A percentile compares a stretch with the other conserved stretches of the same genome.
These are phyloP conservation scores for Alliaria petiolata DNA, from an alignment of 345 rosid species.

Conservation along the genomic window DNA sequence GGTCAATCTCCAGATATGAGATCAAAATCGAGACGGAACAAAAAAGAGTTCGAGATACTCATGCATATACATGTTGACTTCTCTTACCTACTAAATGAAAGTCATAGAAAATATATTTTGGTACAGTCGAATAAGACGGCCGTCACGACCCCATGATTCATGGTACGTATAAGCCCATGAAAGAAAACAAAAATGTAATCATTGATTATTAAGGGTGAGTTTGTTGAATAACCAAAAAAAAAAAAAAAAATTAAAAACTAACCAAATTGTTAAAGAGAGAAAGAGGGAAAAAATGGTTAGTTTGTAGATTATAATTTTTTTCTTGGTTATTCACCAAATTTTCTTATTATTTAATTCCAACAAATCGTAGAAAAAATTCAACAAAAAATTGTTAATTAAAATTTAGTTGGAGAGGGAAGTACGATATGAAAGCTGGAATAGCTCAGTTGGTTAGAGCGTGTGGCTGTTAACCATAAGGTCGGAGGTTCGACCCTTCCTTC, in stretches of 20 bases:
- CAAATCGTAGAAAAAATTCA: background rate
- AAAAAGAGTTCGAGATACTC: background rate
- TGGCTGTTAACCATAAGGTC: conserved; percentile 91
- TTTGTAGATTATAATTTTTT: too few species aligned
- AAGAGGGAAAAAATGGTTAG: too few species aligned
- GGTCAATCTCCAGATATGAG: conserved; percentile 16
- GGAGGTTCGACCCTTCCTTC: conserved; percentile 75
- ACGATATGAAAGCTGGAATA: conserved; percentile 43
- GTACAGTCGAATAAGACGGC: background rate
- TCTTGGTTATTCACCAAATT: too few species aligned
- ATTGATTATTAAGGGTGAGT: too few species aligned
- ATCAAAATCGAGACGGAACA: conserved; percentile 8
- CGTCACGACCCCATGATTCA: background rate
- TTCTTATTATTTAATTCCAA: background rate
- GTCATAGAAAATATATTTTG: background rate
- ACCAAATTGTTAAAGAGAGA: too few species aligned
- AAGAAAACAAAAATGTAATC: background rate
- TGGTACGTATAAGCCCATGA: background rate
- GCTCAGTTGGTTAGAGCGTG: conserved; percentile 93
- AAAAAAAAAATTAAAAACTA: too few species aligned
- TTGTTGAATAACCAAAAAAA: too few species aligned
- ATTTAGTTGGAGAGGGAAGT: fast-evolving
- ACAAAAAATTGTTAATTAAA: too few species aligned
- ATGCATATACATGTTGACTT: conserved; percentile 2
- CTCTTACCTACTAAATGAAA: background rate